phyloP scores from a whole-genome alignment of 768 basidiomycete genomes.

The Leccinum fibrillosum region DNA sequence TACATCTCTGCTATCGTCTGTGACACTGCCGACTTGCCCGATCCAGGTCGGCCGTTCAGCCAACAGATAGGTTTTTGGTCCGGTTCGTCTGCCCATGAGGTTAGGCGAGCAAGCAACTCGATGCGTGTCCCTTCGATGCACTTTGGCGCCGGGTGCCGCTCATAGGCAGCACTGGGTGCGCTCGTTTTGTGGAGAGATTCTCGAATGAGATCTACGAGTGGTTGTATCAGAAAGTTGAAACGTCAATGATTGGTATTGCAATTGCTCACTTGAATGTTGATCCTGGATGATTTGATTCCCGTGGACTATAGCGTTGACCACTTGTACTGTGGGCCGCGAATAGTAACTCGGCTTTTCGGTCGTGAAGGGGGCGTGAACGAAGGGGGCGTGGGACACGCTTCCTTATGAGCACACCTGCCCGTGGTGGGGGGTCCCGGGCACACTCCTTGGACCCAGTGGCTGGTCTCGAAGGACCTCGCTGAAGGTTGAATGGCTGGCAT shows the following conservation, averaged over 20 bases:
- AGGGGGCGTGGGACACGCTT: too few species aligned
- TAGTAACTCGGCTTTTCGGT: too few species aligned
- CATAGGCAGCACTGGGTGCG: conserved; percentile 18
- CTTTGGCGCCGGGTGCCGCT: conserved; percentile 18
- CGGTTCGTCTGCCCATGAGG: conserved; percentile 12
- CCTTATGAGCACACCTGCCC: too few species aligned
- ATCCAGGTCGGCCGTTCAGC: conserved; percentile 1
- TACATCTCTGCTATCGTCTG: conserved; percentile 32
- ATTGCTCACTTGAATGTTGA: conserved; percentile 3
- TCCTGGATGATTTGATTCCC: conserved; percentile 19
- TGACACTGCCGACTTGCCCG: conserved; percentile 8
- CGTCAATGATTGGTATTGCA: too few species aligned
- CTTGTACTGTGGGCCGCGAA: conserved; percentile 9
- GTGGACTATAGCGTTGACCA: conserved; percentile 13
- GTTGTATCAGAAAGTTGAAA: background rate
- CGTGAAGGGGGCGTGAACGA: too few species aligned
- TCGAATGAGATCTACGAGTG: conserved; percentile 7
- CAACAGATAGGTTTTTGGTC: conserved; percentile 17
- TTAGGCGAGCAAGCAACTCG: conserved; percentile 15
- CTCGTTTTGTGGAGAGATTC: conserved; percentile 12
- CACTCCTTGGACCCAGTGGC: too few species aligned
- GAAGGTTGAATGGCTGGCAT: conserved; percentile 13
- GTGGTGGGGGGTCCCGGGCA: too few species aligned
- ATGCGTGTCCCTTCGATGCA: conserved; percentile 22
- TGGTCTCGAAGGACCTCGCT: conserved; percentile 18